Conservation (phyloP, 257 asterid genomes). For the Solanum arcanum region DNA sequence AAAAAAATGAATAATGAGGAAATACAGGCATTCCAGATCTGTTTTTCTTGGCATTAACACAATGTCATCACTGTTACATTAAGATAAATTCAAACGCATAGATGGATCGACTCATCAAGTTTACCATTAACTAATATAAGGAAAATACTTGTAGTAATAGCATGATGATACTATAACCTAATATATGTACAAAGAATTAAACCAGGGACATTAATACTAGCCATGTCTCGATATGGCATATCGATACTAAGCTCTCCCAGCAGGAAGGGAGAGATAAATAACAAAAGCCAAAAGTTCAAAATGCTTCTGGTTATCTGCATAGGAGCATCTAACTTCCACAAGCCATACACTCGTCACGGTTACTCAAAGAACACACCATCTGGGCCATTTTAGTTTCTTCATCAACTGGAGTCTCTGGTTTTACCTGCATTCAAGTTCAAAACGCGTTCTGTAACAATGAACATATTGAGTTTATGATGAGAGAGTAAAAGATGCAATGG, state of each 20-base stretch:
- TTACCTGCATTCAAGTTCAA: slow-evolving; percentile 12
- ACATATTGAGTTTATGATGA: background rate
- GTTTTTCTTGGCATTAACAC: background rate
- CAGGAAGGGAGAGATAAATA: background rate
- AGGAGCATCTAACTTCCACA: slow-evolving; percentile 62
- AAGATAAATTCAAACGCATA: background rate
- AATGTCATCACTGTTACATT: background rate
- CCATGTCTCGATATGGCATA: background rate
- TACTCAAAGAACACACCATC: slow-evolving; percentile 68
- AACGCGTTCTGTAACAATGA: background rate
- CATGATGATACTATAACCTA: background rate
- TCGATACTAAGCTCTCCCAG: background rate
- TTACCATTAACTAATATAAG: background rate
- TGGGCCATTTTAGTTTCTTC: slow-evolving; percentile 68
- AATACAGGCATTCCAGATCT: background rate
- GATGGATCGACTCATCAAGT: background rate
- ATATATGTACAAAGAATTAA: background rate
- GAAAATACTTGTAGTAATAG: background rate
- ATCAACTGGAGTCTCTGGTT: slow-evolving; percentile 13
- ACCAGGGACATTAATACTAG: background rate
- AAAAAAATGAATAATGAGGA: background rate
- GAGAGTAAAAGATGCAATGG: background rate
- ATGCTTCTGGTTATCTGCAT: background rate
- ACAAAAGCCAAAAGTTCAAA: background rate
- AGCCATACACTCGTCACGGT: slow-evolving; percentile 78